phyloP scores from a whole-genome alignment of 805 yeast genomes.

The Nakazawaea ernobii region DNA sequence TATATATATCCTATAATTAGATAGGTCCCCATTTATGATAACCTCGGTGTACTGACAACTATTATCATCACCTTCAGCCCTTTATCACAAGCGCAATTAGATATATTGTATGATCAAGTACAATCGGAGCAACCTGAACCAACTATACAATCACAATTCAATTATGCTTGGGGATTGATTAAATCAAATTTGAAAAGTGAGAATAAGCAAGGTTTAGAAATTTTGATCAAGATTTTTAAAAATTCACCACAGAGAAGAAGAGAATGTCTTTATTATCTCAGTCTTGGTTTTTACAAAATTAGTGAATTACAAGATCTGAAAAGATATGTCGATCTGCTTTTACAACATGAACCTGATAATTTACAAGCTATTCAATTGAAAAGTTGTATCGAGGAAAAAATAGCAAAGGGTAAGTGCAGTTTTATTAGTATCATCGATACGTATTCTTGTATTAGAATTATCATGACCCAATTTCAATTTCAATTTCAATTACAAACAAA shows the following conservation, averaged over 20 bases:
- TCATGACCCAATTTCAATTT: too few relatives aligned
- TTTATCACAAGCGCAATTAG: slow-evolving; percentile 68
- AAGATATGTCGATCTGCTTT: slow-evolving; percentile 73
- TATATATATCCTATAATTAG: too few relatives aligned
- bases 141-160: slow-evolving; percentile 80
- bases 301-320: slow-evolving; percentile 86
- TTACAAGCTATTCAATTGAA: slow-evolving; percentile 69
- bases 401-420: slow-evolving; percentile 60
- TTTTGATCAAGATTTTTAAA: slow-evolving; percentile 65
- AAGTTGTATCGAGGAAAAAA: slow-evolving; percentile 73
- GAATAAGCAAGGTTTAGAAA: slow-evolving; percentile 73
- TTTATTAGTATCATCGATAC: too few relatives aligned
- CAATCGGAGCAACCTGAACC: slow-evolving; percentile 76
- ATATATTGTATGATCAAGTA: slow-evolving; percentile 70
- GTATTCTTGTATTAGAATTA: too few relatives aligned
- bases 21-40: too few relatives aligned
- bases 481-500: too few relatives aligned
- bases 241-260: slow-evolving; percentile 79
- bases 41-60: not conserved
- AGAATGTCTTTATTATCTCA: slow-evolving; percentile 82
- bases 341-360: slow-evolving; percentile 79
- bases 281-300: slow-evolving; percentile 81
- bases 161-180: slow-evolving; percentile 94
- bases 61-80: slow-evolving; percentile 41
- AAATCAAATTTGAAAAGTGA: slow-evolving; percentile 59